phyloP scores from a whole-genome alignment of 1,284 basidiomycete genomes.

The Ganoderma resinaceum region DNA sequence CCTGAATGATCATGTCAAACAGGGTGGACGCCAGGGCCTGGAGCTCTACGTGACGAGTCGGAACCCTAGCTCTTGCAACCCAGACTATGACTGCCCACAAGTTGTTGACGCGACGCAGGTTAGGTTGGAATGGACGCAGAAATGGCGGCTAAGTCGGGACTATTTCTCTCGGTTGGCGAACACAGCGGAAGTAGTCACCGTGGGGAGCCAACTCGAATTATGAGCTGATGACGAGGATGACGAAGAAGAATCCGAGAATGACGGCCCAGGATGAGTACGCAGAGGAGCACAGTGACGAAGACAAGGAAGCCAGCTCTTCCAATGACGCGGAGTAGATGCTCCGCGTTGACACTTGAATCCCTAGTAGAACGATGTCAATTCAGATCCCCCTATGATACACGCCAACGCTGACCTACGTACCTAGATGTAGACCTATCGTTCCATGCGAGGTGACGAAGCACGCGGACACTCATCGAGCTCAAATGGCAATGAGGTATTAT shows the following conservation, averaged over 20 bases:
- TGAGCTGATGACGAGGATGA: background rate
- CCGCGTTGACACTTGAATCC: background rate
- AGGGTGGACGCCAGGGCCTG: background rate
- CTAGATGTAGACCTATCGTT: background rate
- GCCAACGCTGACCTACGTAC: background rate
- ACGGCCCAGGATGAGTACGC: background rate
- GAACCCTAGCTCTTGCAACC: background rate
- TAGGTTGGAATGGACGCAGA: background rate
- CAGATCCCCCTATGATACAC: background rate
- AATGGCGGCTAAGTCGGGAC: background rate
- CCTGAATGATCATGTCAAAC: background rate
- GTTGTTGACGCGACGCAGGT: background rate
- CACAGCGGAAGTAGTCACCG: background rate
- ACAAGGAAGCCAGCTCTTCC: background rate
- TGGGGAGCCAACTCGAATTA: background rate
- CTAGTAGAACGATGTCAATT: background rate
- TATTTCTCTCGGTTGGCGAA: background rate
- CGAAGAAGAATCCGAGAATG: background rate
- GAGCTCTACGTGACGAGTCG: background rate
- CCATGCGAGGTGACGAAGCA: background rate
- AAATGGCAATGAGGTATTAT: background rate
- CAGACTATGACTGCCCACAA: background rate
- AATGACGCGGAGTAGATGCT: background rate
- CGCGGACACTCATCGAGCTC: background rate
- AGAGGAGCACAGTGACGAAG: background rate